These are phyloP conservation scores for Gnomoniopsis sp. DNA, from an alignment of 2,329 filamentous ascomycete genomes.

Conservation along the genomic window DNA sequence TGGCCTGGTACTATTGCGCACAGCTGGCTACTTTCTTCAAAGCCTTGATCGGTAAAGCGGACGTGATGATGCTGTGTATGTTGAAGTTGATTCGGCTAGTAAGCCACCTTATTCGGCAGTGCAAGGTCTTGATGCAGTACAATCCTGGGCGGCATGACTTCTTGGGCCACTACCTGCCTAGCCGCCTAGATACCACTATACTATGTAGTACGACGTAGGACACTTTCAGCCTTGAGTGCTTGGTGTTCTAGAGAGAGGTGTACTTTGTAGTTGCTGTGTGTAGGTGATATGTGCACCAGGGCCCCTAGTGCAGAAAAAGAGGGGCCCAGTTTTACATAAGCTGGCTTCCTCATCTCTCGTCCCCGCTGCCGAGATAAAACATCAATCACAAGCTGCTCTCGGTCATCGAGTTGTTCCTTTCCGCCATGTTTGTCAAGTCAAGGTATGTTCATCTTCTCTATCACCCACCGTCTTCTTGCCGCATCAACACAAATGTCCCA, in stretches of 20 bases:
- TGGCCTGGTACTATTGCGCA: too few relatives aligned
- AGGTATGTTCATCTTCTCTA: not conserved
- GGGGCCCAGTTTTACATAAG: not conserved
- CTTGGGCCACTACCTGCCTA: too few relatives aligned
- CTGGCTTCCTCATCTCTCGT: not conserved
- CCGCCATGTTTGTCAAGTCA: not conserved
- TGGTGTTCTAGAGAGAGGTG: too few relatives aligned
- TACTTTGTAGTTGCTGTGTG: too few relatives aligned
- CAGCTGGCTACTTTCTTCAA: conserved; percentile 40
- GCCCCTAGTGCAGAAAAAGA: not conserved
- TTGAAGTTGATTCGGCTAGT: not conserved
- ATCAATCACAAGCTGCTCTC: not conserved
- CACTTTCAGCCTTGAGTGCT: too few relatives aligned
- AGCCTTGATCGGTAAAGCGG: conserved; percentile 22
- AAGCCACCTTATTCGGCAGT: too few relatives aligned
- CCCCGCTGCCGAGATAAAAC: not conserved
- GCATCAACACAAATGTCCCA: not conserved
- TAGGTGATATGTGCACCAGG: too few relatives aligned
- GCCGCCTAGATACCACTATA: too few relatives aligned
- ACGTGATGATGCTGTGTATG: too few relatives aligned
- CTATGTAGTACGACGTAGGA: too few relatives aligned
- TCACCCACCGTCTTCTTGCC: not conserved
- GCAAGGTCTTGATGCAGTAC: too few relatives aligned
- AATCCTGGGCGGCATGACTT: too few relatives aligned
- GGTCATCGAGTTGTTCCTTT: not conserved